A percentile compares a stretch with the other conserved stretches of the same genome.
Conservation (phyloP, 2,329 filamentous ascomycete species). For the Aspergillus chevalieri region DNA sequence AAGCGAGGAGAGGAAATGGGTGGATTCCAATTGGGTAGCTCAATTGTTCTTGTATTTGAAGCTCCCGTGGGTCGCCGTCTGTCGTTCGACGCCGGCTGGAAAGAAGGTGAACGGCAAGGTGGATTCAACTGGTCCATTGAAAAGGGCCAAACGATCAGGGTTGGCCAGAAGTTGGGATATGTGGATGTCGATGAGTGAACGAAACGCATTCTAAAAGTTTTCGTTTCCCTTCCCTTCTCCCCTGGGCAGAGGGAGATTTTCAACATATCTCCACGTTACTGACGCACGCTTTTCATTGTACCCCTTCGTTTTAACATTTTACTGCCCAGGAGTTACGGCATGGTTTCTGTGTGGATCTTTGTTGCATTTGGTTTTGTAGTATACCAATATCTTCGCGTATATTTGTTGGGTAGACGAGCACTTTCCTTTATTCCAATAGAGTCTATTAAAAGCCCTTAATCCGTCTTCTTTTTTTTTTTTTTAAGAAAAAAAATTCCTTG, state of each 20-base stretch:
- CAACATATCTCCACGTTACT: neutral
- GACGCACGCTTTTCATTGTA: neutral
- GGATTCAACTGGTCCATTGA: constrained; percentile 84
- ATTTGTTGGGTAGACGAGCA: neutral
- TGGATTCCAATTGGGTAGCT: constrained; percentile 91
- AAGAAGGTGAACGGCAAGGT: constrained; percentile 50
- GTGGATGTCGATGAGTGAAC: constrained; percentile 41
- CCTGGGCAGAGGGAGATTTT: neutral
- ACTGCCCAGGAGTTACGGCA: neutral
- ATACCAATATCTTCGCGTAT: constrained; percentile 6
- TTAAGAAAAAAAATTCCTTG: too few species aligned
- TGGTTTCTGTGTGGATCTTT: neutral
- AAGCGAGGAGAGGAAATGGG: constrained; percentile 94
- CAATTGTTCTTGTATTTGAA: constrained; percentile 93
- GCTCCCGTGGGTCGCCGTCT: constrained; percentile 62
- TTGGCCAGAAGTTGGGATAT: constrained; percentile 78
- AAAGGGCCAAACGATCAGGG: constrained; percentile 80
- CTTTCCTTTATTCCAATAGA: neutral
- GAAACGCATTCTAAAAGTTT: neutral
- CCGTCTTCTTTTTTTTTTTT: neutral
- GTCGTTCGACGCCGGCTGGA: constrained; percentile 57
- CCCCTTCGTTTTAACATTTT: neutral
- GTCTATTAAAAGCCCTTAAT: neutral
- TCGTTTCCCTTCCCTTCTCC: neutral
- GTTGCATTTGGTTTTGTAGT: constrained; percentile 2